Evolutionary conservation across 164 flowering plant species (phyloP), one percentile per base, ranked within the genome.

Genomic region (Chimonanthus salicifolius): DNA sequence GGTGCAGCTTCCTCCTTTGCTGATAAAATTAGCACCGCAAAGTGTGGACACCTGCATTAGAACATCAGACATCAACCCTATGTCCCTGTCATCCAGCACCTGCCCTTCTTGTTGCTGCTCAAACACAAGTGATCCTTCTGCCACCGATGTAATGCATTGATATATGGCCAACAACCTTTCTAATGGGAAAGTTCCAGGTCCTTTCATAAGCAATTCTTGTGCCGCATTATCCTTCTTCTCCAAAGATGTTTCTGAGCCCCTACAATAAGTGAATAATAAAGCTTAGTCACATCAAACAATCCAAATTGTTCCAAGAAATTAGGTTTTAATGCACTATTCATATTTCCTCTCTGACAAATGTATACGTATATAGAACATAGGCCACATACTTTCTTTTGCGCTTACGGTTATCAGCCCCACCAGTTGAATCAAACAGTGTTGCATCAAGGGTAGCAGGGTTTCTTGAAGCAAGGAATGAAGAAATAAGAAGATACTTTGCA

Each of bases 401-500:
- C 78, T 92, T 95, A 33, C 89, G 82, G 74, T 76, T 84, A 76
- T 83, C 87, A 70, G 84, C 80, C 72, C 92, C 97, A 64, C 97
- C 97, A 44, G 90, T 87, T 66, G 98, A 88, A 82, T 96, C 98
- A 86, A 94, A 96, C 46, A 94, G 76, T 47, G 98, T 85, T 49
- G 99, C 98, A 83, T 96, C 98, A 76, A 90, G 93, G 44, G 99
- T 96, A 51, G 99, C 99, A 49, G 97, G 98, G 76, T 96, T 96
- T 87, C 92, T 88, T 74, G 98, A 96, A 83, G 99, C 98, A 82
- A 96, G 90, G 80, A 93, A 96, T 71, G 98, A 95, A 50, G 98
- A 92, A 74, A 96, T 86, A 71, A 96, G 97, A 71, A 96, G 97
- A 86, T 92, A 95, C 76, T 96, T 94, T 49, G 99, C 95, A 74